Evolutionary conservation across 2,329 filamentous ascomycete genomes (phyloP), one percentile per base, ranked within the genome.

Genomic region (Aspergillus ibericus): DNA sequence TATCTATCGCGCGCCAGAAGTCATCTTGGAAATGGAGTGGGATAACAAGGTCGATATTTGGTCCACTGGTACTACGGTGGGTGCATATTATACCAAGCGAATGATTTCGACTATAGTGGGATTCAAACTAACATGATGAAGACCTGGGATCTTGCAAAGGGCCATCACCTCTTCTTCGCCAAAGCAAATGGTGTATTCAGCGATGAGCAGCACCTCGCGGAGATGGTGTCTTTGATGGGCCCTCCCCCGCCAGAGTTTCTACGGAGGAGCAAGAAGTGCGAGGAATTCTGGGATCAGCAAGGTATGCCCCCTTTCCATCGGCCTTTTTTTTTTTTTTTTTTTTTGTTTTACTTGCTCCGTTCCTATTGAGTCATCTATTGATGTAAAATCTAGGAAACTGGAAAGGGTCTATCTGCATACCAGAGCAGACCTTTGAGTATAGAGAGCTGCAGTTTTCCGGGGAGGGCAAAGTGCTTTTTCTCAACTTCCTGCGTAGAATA

Each of bases 21-120:
- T 72, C 5, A 68, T 72, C n/a, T 32, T 70, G n/a, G 64, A 63
- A 1, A 73, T 72, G 65, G 58, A 63, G 6, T 75, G 68, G 71
- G 65, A 68, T 42, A 58, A 29, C 5, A 69, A 66, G 44, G 65
- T 72, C 35, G 72, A 74, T 59, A 68, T 74, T 16, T 75, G 72
- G 72, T 68, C 64, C 27, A 59, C 71, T 22, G 71, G 66, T 12
- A 56, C 63, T 2, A 65, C 71, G 66, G 70, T 72, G 53, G 50
- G 66, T 59, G 18, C n/a, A 32, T 32, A 10, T 3, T 10, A 10
- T 32, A 32, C n/a, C n/a, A n/a, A n/a, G n/a, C n/a, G n/a, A n/a
- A n/a, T n/a, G n/a, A n/a, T n/a, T n/a, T n/a, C n/a, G n/a, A n/a
- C n/a, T n/a, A n/a, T n/a, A n/a, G n/a, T n/a, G n/a, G n/a, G n/a